Percentiles rank a stretch among this genome's conserved stretches.
Conservation (phyloP, 2,329 filamentous ascomycete species). For the Cladobotryum mycophilum region DNA sequence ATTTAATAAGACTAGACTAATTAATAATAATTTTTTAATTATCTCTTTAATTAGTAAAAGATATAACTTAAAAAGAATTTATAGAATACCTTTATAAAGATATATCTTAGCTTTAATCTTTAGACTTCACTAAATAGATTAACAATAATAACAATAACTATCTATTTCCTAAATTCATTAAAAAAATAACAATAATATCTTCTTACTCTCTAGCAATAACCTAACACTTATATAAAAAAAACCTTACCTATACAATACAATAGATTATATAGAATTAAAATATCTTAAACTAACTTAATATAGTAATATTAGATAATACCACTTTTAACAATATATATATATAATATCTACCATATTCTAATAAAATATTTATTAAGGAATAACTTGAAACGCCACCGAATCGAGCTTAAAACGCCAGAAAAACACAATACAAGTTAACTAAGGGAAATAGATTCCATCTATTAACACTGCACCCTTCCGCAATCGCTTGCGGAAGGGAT, state of each 20-base stretch:
- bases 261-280: neutral
- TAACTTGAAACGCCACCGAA: too few relatives aligned
- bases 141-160: neutral
- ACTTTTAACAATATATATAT: neutral
- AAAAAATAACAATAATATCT: neutral
- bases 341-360: too few relatives aligned
- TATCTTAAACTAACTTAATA: neutral
- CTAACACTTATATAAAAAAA: neutral
- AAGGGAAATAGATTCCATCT: too few relatives aligned
- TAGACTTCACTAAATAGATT: constrained; percentile 1
- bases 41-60: too few relatives aligned
- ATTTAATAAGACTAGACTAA: too few relatives aligned
- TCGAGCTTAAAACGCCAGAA: too few relatives aligned
- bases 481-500: too few relatives aligned
- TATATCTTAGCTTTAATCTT: neutral
- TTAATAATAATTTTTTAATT: too few relatives aligned
- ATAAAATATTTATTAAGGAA: too few relatives aligned
- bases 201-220: neutral
- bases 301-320: neutral
- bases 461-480: too few relatives aligned
- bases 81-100: neutral
- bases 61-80: neutral
- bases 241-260: neutral
- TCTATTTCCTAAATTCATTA: neutral
- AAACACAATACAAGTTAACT: too few relatives aligned